phyloP scores from a whole-genome alignment of 2,329 filamentous ascomycete species.

The Curvularia verruculosa region DNA sequence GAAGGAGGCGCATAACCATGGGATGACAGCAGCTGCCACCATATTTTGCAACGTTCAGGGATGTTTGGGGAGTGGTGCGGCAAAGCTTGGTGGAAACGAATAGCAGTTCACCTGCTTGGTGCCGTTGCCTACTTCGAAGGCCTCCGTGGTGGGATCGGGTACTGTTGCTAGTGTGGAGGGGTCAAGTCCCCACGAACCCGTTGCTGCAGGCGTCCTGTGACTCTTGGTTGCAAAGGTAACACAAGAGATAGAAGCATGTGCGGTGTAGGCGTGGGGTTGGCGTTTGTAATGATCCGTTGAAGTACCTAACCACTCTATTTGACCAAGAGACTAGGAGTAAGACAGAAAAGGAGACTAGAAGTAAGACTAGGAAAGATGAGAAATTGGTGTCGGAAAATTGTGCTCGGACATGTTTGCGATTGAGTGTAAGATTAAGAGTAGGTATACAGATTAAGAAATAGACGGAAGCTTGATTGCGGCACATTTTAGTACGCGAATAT shows the following conservation, averaged over 20 bases:
- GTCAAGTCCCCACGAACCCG: slow-evolving; percentile 29
- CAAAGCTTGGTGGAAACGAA: slow-evolving; percentile 12
- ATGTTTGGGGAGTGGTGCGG: slow-evolving; percentile 17
- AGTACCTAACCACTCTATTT: slow-evolving; percentile 14
- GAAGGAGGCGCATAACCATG: slow-evolving; percentile 27
- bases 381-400: slow-evolving; percentile 9
- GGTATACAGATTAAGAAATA: slow-evolving; percentile 24
- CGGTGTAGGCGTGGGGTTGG: slow-evolving; percentile 8
- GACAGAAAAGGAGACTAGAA: not conserved
- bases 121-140: slow-evolving; percentile 40
- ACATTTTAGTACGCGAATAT: slow-evolving; percentile 3
- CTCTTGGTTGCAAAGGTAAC: slow-evolving; percentile 23
- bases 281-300: slow-evolving; percentile 3
- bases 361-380: slow-evolving; percentile 9
- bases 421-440: slow-evolving; percentile 3
- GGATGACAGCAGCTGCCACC: slow-evolving; percentile 26
- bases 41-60: slow-evolving; percentile 30
- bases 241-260: slow-evolving; percentile 4
- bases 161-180: slow-evolving; percentile 9
- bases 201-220: slow-evolving; percentile 16
- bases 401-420: not conserved
- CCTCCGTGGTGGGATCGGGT: slow-evolving; percentile 21
- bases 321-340: slow-evolving; percentile 3
- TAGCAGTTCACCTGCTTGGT: slow-evolving; percentile 11
- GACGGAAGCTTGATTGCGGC: slow-evolving; percentile 3